A percentile compares a stretch with the other conserved stretches of the same genome.
Conservation (phyloP, 805 yeast genomes). For the Ogataea saltuana region DNA sequence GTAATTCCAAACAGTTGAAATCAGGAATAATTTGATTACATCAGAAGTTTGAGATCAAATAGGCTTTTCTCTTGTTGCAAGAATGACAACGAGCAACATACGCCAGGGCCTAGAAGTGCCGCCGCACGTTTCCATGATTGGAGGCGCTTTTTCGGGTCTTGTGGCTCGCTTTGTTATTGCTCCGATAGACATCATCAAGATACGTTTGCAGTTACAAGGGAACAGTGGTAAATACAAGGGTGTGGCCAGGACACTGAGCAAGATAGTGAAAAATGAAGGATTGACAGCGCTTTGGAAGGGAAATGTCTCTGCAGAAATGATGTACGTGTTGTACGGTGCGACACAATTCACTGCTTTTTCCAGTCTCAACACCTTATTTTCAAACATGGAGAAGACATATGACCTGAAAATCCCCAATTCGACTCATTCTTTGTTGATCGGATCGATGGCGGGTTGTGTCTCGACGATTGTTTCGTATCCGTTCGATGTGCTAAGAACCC, state of each 20-base stretch:
- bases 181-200: slow-evolving; percentile 78
- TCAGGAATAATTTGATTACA: no score
- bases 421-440: slow-evolving; percentile 56
- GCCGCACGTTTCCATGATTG: slow-evolving; percentile 53
- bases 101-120: slow-evolving; percentile 52
- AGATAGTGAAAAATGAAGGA: slow-evolving; percentile 56
- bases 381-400: slow-evolving; percentile 29
- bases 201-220: slow-evolving; percentile 65
- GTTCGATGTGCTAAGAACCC: slow-evolving; percentile 82
- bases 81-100: slow-evolving; percentile 24
- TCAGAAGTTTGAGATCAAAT: background rate
- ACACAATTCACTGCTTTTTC: slow-evolving; percentile 78
- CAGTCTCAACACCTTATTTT: slow-evolving; percentile 47
- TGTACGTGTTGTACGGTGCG: slow-evolving; percentile 85
- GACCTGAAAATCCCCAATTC: slow-evolving; percentile 35
- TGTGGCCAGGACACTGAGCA: slow-evolving; percentile 38
- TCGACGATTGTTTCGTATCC: slow-evolving; percentile 84
- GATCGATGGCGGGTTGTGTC: slow-evolving; percentile 72
- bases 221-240: slow-evolving; percentile 36
- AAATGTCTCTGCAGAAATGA: slow-evolving; percentile 83
- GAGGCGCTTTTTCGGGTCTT: slow-evolving; percentile 74
- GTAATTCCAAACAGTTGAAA: no score
- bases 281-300: slow-evolving; percentile 90
- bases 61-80: background rate
- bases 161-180: slow-evolving; percentile 56